These are phyloP conservation scores for Cladophialophora chaetospira DNA, from an alignment of 2,329 filamentous ascomycete species.

Conservation along the genomic window DNA sequence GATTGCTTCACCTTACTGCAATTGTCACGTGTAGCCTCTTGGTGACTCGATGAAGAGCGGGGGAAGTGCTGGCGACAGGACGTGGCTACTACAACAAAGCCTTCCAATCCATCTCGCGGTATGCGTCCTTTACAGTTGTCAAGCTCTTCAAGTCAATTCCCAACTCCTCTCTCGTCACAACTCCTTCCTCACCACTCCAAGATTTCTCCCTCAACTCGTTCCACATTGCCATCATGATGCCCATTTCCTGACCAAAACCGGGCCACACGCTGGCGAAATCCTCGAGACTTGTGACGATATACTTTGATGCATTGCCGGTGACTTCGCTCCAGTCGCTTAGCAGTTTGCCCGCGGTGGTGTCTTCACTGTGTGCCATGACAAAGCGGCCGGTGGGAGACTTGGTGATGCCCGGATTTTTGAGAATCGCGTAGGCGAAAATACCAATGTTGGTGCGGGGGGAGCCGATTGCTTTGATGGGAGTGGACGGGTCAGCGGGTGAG, in stretches of 20 bases:
- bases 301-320: constrained; percentile 34
- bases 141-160: constrained; percentile 10
- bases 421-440: constrained; percentile 38
- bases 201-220: constrained; percentile 33
- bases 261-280: constrained; percentile 39
- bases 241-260: constrained; percentile 36
- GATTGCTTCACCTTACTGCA: too few species aligned
- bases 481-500: constrained; percentile 32
- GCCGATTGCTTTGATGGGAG: constrained; percentile 38
- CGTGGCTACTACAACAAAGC: constrained; percentile 15
- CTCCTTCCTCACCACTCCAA: constrained; percentile 35
- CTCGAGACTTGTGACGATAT: constrained; percentile 34
- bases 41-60: too few species aligned
- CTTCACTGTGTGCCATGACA: constrained; percentile 36
- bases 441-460: constrained; percentile 40
- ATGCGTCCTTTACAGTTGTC: constrained; percentile 12
- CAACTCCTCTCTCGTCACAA: constrained; percentile 35
- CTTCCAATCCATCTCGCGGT: constrained; percentile 14
- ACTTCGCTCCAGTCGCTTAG: constrained; percentile 38
- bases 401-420: constrained; percentile 39
- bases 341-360: constrained; percentile 34
- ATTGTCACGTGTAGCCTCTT: too few species aligned
- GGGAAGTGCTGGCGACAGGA: too few species aligned
- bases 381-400: constrained; percentile 32
- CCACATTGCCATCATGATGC: constrained; percentile 36